A percentile compares a stretch with the other conserved stretches of the same genome.
These are phyloP conservation scores for Debaryomyces robertsiae DNA, from an alignment of 1,139 yeast genomes.

Conservation along the genomic window DNA sequence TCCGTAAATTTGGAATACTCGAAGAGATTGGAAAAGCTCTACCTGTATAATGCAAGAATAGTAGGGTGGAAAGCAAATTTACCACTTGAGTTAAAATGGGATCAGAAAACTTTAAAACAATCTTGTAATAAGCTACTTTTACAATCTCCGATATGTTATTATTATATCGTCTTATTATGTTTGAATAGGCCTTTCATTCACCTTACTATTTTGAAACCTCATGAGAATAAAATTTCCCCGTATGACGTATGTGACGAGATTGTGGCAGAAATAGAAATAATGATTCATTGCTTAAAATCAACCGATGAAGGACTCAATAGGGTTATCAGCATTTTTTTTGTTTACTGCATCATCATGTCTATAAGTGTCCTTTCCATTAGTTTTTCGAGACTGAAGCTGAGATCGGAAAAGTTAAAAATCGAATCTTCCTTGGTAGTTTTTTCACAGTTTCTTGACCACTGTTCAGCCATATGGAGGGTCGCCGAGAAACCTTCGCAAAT, in stretches of 20 bases:
- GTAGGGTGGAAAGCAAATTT: conserved; percentile 4
- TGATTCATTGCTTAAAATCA: conserved; percentile 11
- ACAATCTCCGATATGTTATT: conserved; percentile 17
- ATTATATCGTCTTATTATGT: conserved; percentile 16
- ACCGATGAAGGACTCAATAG: conserved; percentile 9
- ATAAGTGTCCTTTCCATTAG: conserved; percentile 16
- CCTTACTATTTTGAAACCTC: conserved; percentile 15
- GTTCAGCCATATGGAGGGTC: conserved; percentile 14
- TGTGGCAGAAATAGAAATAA: conserved; percentile 16
- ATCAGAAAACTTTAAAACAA: conserved; percentile 12
- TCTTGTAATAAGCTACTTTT: conserved; percentile 17
- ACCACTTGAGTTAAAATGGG: conserved; percentile 14
- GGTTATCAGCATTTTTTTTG: conserved; percentile 15
- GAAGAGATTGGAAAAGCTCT: conserved; percentile 11
- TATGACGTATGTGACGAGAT: conserved; percentile 16
- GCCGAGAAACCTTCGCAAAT: conserved; percentile 12
- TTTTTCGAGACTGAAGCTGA: conserved; percentile 11
- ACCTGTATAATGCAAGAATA: conserved; percentile 11
- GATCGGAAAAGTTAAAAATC: conserved; percentile 3
- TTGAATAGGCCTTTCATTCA: conserved; percentile 16
- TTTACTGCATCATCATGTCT: conserved; percentile 15
- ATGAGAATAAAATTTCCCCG: conserved; percentile 11
- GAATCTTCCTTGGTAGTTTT: conserved; percentile 10
- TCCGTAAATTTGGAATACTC: conserved; percentile 5
- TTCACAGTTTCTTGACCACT: conserved; percentile 13